Evolutionary conservation across 1,284 basidiomycete species (phyloP).

Genomic region (Xanthoconium separans): DNA sequence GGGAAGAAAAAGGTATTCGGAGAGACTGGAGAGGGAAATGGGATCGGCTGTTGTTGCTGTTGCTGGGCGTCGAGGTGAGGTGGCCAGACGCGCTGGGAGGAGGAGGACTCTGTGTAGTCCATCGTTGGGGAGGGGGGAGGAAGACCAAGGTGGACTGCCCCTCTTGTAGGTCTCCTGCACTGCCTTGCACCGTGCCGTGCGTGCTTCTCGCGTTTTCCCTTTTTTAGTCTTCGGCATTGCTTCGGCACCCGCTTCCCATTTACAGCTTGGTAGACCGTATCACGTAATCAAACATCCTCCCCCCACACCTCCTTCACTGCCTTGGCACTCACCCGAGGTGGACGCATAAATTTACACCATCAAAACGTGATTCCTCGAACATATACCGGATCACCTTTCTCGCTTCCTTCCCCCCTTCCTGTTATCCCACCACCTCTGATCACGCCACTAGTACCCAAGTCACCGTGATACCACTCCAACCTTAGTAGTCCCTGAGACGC

Average conservation of each 20-base stretch:
- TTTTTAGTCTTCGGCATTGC: not conserved
- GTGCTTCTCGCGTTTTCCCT: too few species aligned
- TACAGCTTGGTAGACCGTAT: conserved; percentile 15
- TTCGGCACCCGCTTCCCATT: conserved; percentile 2
- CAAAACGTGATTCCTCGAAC: conserved; percentile 22
- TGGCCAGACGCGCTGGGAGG: conserved; percentile 16
- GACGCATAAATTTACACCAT: conserved; percentile 4
- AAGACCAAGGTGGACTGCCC: not conserved
- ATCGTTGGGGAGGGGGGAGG: conserved; percentile 4
- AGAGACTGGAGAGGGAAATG: conserved; percentile 26
- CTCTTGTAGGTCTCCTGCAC: conserved; percentile 22
- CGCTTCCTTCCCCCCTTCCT: not conserved
- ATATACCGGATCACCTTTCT: not conserved
- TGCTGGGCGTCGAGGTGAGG: conserved; percentile 10
- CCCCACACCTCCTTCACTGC: conserved; percentile 1
- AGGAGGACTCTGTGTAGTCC: conserved; percentile 15
- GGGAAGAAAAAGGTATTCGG: conserved; percentile 21
- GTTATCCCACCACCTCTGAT: conserved; percentile 3
- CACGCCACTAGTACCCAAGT: conserved; percentile 5
- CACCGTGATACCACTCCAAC: conserved; percentile 5
- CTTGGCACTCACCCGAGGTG: not conserved
- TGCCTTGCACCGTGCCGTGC: conserved; percentile 1
- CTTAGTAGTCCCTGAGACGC: conserved; percentile 21
- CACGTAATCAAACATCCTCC: not conserved
- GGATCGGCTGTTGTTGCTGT: conserved; percentile 7